phyloP scores from a whole-genome alignment of 805 yeast species.

The Tetrapisispora nanseiensis region DNA sequence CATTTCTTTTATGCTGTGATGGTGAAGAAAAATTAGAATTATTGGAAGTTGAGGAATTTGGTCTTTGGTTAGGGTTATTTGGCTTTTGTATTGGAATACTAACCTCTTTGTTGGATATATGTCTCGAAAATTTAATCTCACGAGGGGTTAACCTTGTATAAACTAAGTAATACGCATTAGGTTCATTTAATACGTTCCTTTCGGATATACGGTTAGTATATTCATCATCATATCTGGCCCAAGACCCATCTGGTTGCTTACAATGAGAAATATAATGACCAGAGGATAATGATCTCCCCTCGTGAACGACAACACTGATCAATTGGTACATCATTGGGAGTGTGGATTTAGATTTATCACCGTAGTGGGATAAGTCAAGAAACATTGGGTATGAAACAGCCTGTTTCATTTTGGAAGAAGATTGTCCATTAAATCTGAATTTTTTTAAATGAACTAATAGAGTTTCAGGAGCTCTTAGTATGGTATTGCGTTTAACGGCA shows the following conservation, averaged over 20 bases:
- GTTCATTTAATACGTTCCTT: slow-evolving; percentile 65
- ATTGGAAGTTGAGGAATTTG: slow-evolving; percentile 3
- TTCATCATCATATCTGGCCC: slow-evolving; percentile 95
- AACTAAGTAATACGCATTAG: slow-evolving; percentile 81
- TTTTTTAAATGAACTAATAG: slow-evolving; percentile 80
- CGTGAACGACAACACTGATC: slow-evolving; percentile 81
- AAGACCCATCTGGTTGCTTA: slow-evolving; percentile 81
- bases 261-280: slow-evolving; percentile 93
- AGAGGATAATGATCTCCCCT: slow-evolving; percentile 82
- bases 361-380: slow-evolving; percentile 61
- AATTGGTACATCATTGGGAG: slow-evolving; percentile 57
- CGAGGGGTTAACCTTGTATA: slow-evolving; percentile 70
- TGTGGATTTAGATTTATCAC: slow-evolving; percentile 15
- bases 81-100: slow-evolving; percentile 11
- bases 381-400: slow-evolving; percentile 71
- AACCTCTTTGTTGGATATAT: slow-evolving; percentile 7
- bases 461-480: slow-evolving; percentile 80
- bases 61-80: slow-evolving; percentile 1
- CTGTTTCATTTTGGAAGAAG: slow-evolving; percentile 79
- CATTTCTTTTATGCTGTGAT: slow-evolving; percentile 4
- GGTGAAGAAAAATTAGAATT: not conserved
- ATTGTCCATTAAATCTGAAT: slow-evolving; percentile 75
- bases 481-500: slow-evolving; percentile 67
- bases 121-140: slow-evolving; percentile 15
- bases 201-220: slow-evolving; percentile 66